Percentiles rank a stretch among this genome's conserved stretches.
Evolutionary conservation across 2,329 filamentous ascomycete genomes (phyloP).

Genomic region (Botrytis porri): DNA sequence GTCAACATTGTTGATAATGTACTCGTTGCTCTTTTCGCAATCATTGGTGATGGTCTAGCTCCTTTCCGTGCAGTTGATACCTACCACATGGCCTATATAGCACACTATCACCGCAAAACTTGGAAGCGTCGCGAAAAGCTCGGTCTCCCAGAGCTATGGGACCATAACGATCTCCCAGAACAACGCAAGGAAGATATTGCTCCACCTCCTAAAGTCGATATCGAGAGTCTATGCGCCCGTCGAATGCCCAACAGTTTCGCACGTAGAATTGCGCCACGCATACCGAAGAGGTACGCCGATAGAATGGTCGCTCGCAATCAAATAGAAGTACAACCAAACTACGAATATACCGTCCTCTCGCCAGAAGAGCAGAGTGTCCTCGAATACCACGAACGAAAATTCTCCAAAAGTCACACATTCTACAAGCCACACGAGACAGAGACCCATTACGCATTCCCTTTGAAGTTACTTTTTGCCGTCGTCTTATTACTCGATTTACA

Average conservation of each 20-base stretch:
- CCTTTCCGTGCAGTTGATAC: constrained; percentile 79
- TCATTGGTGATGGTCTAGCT: constrained; percentile 66
- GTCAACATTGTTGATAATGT: constrained; percentile 69
- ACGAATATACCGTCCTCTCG: constrained; percentile 61
- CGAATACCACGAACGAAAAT: constrained; percentile 73
- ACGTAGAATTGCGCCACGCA: constrained; percentile 26
- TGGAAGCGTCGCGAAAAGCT: constrained; percentile 52
- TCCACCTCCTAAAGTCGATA: constrained; percentile 40
- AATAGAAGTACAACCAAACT: constrained; percentile 26
- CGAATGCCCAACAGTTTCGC: constrained; percentile 27
- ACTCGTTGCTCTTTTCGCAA: constrained; percentile 65
- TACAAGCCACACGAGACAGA: constrained; percentile 85
- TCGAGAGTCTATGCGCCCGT: constrained; percentile 35
- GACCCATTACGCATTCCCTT: constrained; percentile 76
- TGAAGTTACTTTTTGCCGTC: constrained; percentile 69
- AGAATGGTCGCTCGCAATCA: constrained; percentile 24
- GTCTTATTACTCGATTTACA: constrained; percentile 76
- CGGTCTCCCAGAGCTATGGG: constrained; percentile 57
- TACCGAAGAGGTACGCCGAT: constrained; percentile 29
- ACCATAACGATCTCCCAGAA: constrained; percentile 52
- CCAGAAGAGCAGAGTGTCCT: constrained; percentile 66
- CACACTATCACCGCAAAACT: constrained; percentile 58
- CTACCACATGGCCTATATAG: constrained; percentile 82
- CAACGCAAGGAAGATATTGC: constrained; percentile 41
- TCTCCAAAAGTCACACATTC: constrained; percentile 80